These are phyloP conservation scores for Xylaria sp. DNA, from an alignment of 2,329 filamentous ascomycete species.

Conservation along the genomic window DNA sequence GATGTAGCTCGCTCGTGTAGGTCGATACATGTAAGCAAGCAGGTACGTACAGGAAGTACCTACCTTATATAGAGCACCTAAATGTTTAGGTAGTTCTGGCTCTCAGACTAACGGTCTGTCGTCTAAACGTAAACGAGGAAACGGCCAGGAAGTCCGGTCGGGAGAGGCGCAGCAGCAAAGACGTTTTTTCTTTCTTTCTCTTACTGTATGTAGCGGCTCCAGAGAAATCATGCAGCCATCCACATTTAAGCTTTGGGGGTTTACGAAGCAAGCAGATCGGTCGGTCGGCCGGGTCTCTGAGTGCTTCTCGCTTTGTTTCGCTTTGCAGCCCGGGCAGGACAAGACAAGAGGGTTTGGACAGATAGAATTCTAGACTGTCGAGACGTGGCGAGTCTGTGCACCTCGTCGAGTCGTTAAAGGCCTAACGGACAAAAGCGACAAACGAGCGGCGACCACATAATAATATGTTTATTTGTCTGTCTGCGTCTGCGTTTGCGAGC, in stretches of 20 bases:
- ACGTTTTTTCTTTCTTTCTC: background rate
- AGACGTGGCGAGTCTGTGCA: constrained; percentile 23
- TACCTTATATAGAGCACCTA: no score
- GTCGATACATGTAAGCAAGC: no score
- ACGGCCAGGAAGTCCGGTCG: background rate
- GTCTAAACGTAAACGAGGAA: constrained; percentile 1
- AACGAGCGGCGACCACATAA: constrained; percentile 27
- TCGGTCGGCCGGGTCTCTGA: background rate
- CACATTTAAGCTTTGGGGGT: constrained; percentile 15
- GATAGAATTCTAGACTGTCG: background rate
- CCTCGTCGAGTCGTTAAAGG: constrained; percentile 19
- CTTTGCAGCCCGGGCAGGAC: no score
- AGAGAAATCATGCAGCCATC: background rate
- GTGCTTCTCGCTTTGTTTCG: no score
- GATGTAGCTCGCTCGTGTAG: no score
- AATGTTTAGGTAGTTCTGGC: no score
- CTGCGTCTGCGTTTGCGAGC: background rate
- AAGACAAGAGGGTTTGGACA: constrained; percentile 5
- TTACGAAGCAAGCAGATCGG: background rate
- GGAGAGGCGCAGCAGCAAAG: constrained; percentile 25
- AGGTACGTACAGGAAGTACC: no score
- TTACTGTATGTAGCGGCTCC: constrained; percentile 4
- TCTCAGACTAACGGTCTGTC: background rate
- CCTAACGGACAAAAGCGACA: constrained; percentile 21
- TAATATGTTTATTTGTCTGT: constrained; percentile 3